phyloP scores from a whole-genome alignment of 345 rosid genomes.

The Iberis pinnata region DNA sequence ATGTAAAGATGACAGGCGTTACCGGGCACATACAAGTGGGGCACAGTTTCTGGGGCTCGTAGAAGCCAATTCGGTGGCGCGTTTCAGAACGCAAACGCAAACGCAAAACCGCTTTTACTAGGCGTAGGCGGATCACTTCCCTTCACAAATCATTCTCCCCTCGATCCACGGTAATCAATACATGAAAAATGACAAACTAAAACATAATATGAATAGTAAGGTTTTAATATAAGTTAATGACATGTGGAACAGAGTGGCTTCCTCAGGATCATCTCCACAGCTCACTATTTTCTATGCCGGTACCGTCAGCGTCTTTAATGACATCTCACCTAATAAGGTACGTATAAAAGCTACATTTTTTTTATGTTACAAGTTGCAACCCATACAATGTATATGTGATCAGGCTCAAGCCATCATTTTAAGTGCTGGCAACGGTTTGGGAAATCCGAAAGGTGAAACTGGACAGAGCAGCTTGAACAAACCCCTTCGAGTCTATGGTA shows the following conservation, averaged over 20 bases:
- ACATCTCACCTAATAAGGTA: constrained; percentile 76
- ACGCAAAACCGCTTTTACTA: constrained; percentile 21
- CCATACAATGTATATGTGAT: constrained; percentile 33
- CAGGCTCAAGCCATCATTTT: constrained; percentile 89
- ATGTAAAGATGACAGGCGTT: constrained; percentile 4
- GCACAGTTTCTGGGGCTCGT: constrained; percentile 19
- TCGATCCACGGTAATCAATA: background rate
- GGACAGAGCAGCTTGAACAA: constrained; percentile 21
- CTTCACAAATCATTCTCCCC: constrained; percentile 10
- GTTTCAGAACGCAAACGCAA: constrained; percentile 20
- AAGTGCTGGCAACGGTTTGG: constrained; percentile 52
- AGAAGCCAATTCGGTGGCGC: constrained; percentile 15
- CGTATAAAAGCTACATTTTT: background rate
- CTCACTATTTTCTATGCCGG: constrained; percentile 83
- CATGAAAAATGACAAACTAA: background rate
- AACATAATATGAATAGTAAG: too few species aligned
- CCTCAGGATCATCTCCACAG: constrained; percentile 40
- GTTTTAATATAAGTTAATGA: background rate
- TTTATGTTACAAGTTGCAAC: constrained; percentile 48
- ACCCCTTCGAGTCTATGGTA: constrained; percentile 19
- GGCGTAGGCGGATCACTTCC: constrained; percentile 32
- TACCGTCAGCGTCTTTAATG: constrained; percentile 57
- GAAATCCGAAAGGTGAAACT: constrained; percentile 1
- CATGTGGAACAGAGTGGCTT: constrained; percentile 33
- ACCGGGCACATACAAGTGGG: constrained; percentile 16